phyloP scores from a whole-genome alignment of 352 stramenopile species.

The Phytophthora palmivora region DNA sequence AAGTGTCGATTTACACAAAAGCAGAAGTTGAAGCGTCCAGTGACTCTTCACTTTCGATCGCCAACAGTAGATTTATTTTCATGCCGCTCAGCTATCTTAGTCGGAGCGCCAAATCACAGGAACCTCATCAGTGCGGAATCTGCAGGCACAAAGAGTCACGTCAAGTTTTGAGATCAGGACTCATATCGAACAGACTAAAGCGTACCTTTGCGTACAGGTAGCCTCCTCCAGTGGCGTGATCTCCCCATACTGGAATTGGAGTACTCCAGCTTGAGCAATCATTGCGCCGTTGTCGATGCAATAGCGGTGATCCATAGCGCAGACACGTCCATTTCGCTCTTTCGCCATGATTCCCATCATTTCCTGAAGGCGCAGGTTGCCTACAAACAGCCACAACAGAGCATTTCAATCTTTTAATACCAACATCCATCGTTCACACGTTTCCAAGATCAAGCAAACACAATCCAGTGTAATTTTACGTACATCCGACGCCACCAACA shows the following conservation, averaged over 20 bases:
- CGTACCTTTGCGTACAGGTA: constrained; percentile 94
- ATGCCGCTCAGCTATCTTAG: constrained; percentile 26
- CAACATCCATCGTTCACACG: background rate
- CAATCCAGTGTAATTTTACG: constrained; percentile 36
- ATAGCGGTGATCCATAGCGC: constrained; percentile 99
- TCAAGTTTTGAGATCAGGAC: constrained; percentile 2
- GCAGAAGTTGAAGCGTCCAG: background rate
- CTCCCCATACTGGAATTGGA: constrained; percentile 96
- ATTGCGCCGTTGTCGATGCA: constrained; percentile 99
- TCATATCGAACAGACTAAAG: background rate
- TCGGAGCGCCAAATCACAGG: constrained; percentile 96
- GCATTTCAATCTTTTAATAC: background rate
- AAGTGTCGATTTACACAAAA: constrained; percentile 1
- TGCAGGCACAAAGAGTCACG: constrained; percentile 23
- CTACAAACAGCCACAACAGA: constrained; percentile 17
- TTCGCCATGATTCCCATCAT: constrained; percentile 99
- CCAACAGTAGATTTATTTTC: constrained; percentile 21
- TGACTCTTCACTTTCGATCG: constrained; percentile 23
- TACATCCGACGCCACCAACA: constrained; percentile 99
- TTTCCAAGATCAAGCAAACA: background rate
- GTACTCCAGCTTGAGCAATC: constrained; percentile 99
- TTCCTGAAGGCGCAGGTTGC: constrained; percentile 90
- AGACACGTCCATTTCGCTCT: constrained; percentile 95
- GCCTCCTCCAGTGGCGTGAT: constrained; percentile 92
- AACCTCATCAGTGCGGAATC: constrained; percentile 98